These are phyloP conservation scores for Calendula officinalis DNA, from an alignment of 129 eudicot species.

Conservation along the genomic window DNA sequence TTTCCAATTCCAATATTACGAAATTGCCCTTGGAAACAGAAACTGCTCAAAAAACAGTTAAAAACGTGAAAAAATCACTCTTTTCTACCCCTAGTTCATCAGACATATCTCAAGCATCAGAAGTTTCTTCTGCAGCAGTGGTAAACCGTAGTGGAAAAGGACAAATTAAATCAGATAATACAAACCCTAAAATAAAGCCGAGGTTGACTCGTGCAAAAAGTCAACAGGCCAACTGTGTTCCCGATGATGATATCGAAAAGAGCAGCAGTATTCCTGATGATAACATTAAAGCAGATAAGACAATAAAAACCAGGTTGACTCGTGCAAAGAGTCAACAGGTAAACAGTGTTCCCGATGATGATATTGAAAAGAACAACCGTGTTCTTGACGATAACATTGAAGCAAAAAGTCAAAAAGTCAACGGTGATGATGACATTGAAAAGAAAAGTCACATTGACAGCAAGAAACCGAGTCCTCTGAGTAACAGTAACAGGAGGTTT, in stretches of 20 bases:
- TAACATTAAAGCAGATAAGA: slow-evolving; percentile 20
- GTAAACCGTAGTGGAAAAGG: not conserved
- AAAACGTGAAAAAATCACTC: slow-evolving; percentile 37
- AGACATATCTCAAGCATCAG: not conserved
- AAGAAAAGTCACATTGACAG: slow-evolving; percentile 1
- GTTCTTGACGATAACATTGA: not conserved
- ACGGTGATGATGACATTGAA: slow-evolving; percentile 13
- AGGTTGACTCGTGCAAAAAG: slow-evolving; percentile 40
- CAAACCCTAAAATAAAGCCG: slow-evolving; percentile 20
- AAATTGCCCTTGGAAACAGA: slow-evolving; percentile 20
- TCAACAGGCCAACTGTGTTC: slow-evolving; percentile 29
- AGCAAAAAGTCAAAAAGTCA: slow-evolving; percentile 22
- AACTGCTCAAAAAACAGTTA: slow-evolving; percentile 25
- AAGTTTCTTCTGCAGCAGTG: slow-evolving; percentile 10
- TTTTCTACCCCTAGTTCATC: slow-evolving; percentile 27
- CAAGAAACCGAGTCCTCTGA: slow-evolving; percentile 13
- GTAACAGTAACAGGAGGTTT: slow-evolving; percentile 29
- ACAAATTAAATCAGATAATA: slow-evolving; percentile 18
- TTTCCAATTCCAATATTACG: slow-evolving; percentile 11
- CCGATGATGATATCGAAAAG: slow-evolving; percentile 20
- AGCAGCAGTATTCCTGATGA: slow-evolving; percentile 16
- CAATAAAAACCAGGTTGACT: slow-evolving; percentile 38
- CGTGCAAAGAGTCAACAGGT: slow-evolving; percentile 40
- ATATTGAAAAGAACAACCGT: slow-evolving; percentile 10
- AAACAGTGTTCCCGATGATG: slow-evolving; percentile 22